These are phyloP conservation scores for Cryptomeria japonica DNA, from an alignment of 75 land plant species.

Conservation along the genomic window DNA sequence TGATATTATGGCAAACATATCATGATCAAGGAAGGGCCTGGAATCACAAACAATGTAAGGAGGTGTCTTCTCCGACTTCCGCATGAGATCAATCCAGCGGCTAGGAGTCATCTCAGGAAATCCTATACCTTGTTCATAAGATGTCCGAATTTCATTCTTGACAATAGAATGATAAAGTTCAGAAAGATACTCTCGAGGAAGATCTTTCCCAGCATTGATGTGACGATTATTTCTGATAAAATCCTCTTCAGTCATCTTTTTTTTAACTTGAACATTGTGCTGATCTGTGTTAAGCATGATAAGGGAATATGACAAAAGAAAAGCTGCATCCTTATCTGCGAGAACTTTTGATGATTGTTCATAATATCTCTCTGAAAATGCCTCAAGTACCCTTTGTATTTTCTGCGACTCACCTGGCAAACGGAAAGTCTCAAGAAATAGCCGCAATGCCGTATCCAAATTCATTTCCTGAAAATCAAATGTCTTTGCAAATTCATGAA, in stretches of 20 bases:
- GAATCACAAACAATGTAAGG: constrained; percentile 76
- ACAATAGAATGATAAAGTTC: constrained; percentile 89
- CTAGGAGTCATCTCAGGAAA: constrained; percentile 92
- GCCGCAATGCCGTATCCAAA: constrained; percentile 85
- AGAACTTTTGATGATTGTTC: constrained; percentile 80
- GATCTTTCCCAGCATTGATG: constrained; percentile 90
- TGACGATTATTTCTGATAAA: constrained; percentile 84
- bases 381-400: constrained; percentile 96
- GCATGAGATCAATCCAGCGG: constrained; percentile 91
- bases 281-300: constrained; percentile 99
- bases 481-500: constrained; percentile 90
- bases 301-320: constrained; percentile 82
- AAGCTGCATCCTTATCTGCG: constrained; percentile 93
- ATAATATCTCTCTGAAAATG: constrained; percentile 94
- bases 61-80: constrained; percentile 63
- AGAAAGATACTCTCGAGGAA: constrained; percentile 80
- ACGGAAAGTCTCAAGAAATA: constrained; percentile 90
- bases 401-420: constrained; percentile 98
- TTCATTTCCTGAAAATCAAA: constrained; percentile 96
- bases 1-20: constrained; percentile 98
- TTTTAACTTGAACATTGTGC: constrained; percentile 93
- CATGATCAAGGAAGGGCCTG: constrained; percentile 75
- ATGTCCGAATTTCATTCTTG: constrained; percentile 84
- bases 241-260: constrained; percentile 98
- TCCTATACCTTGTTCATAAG: constrained; percentile 75